phyloP scores from a whole-genome alignment of 345 rosid genomes.

The Salix suchowensis region DNA sequence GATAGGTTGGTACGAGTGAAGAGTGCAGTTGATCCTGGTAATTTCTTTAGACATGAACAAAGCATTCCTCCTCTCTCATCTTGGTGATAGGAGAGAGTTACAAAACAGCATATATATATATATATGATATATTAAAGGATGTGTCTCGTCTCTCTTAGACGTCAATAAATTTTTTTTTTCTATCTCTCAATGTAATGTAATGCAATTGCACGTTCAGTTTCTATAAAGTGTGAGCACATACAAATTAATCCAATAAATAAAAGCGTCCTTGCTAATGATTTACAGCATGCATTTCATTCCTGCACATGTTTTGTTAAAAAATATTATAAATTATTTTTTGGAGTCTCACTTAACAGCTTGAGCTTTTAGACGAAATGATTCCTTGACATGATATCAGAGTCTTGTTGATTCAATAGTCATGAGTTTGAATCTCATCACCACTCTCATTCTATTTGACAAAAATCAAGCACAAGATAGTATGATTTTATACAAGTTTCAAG shows the following conservation, averaged over 20 bases:
- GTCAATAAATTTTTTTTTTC: neutral
- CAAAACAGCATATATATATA: neutral
- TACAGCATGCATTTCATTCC: too few species aligned
- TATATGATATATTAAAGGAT: neutral
- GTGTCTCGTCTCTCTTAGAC: neutral
- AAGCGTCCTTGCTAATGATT: neutral
- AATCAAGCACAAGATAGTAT: too few species aligned
- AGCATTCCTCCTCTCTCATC: slow-evolving; percentile 11
- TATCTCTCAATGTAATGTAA: neutral
- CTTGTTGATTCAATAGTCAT: too few species aligned
- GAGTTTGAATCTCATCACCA: too few species aligned
- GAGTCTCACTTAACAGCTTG: too few species aligned
- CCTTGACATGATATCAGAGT: too few species aligned
- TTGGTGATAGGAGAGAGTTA: neutral
- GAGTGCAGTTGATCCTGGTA: slow-evolving; percentile 32
- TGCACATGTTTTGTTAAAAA: slow-evolving; percentile 10
- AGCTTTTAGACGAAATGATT: too few species aligned
- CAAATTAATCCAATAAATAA: too few species aligned
- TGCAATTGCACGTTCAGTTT: neutral
- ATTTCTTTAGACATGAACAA: slow-evolving; percentile 39
- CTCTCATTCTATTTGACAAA: too few species aligned
- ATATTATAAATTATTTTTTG: too few species aligned
- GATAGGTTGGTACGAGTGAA: slow-evolving; percentile 35
- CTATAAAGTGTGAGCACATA: neutral
- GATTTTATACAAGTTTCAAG: too few species aligned